A percentile compares a stretch with the other conserved stretches of the same genome.
Conservation (phyloP, 1,284 basidiomycete species). For the Rhizoctonia solani region DNA sequence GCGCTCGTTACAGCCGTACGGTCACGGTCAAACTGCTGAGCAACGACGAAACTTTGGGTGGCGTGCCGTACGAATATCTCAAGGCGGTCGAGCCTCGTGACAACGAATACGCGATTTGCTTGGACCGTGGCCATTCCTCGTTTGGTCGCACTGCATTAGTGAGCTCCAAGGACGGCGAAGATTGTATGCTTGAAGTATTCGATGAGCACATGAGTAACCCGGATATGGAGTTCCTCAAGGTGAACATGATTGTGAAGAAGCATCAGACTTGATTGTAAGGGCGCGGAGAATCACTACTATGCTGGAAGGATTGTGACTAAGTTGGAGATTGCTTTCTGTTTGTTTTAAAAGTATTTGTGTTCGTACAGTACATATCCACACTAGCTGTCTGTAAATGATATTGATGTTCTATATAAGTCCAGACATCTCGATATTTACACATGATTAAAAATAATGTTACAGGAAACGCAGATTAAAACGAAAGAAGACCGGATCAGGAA, state of each 20-base stretch:
- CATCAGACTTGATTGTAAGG: not conserved
- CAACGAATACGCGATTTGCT: conserved; percentile 22
- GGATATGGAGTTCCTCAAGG: conserved; percentile 30
- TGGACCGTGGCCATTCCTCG: conserved; percentile 22
- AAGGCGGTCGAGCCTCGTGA: conserved; percentile 6
- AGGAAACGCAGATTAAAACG: not conserved
- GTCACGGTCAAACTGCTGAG: conserved; percentile 21
- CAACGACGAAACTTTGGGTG: conserved; percentile 9
- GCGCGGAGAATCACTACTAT: not conserved
- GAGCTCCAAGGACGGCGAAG: conserved; percentile 26
- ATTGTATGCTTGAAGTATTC: conserved; percentile 26
- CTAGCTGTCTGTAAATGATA: not conserved
- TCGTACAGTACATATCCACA: conserved; percentile 22
- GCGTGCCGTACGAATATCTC: conserved; percentile 26
- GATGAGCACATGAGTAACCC: conserved; percentile 32
- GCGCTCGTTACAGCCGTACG: conserved; percentile 10
- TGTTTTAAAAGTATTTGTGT: conserved; percentile 31
- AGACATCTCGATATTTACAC: too few species aligned
- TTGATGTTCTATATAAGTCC: not conserved
- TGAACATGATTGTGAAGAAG: conserved; percentile 21
- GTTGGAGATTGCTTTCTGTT: conserved; percentile 14
- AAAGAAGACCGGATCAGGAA: not conserved
- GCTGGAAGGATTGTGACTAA: not conserved
- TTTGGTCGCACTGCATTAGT: conserved; percentile 19
- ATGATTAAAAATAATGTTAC: conserved; percentile 15